phyloP scores from a whole-genome alignment of 1,139 yeast species.

The Pichia sp. region DNA sequence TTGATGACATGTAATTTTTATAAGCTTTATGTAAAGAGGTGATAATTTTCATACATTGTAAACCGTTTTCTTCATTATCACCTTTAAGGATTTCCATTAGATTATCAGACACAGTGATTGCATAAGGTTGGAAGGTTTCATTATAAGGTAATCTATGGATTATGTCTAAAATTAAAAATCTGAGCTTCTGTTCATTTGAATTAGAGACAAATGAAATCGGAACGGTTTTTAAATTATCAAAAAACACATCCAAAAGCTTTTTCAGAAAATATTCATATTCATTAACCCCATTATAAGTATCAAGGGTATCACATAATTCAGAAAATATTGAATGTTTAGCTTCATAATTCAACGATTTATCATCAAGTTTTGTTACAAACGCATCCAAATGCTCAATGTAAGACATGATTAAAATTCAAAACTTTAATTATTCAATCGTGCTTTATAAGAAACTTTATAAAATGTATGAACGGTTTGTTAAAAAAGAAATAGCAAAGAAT shows the following conservation, averaged over 20 bases:
- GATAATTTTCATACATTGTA: slow-evolving; percentile 80
- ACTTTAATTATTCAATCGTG: too few relatives aligned
- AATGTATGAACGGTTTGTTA: too few relatives aligned
- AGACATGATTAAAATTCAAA: slow-evolving; percentile 13
- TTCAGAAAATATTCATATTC: slow-evolving; percentile 71
- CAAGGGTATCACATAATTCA: slow-evolving; percentile 82
- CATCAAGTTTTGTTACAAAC: slow-evolving; percentile 54
- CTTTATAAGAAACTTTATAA: too few relatives aligned
- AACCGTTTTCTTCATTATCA: slow-evolving; percentile 96
- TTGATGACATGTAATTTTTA: slow-evolving; percentile 59
- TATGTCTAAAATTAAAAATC: slow-evolving; percentile 73
- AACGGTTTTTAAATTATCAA: slow-evolving; percentile 53
- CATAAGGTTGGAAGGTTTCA: slow-evolving; percentile 72
- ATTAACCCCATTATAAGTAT: slow-evolving; percentile 69
- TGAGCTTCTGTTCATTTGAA: slow-evolving; percentile 65
- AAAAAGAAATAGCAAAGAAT: too few relatives aligned
- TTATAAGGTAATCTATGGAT: slow-evolving; percentile 78
- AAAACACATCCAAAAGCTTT: slow-evolving; percentile 55
- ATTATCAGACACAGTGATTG: slow-evolving; percentile 54
- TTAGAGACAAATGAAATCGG: slow-evolving; percentile 65
- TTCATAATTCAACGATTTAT: slow-evolving; percentile 45
- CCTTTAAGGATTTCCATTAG: slow-evolving; percentile 54
- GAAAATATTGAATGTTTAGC: slow-evolving; percentile 62
- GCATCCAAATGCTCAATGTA: slow-evolving; percentile 48
- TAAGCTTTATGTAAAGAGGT: slow-evolving; percentile 87